Percentiles rank a stretch among this genome's conserved stretches.
Conservation (phyloP, 345 rosid genomes). For the Stellera chamaejasme region DNA sequence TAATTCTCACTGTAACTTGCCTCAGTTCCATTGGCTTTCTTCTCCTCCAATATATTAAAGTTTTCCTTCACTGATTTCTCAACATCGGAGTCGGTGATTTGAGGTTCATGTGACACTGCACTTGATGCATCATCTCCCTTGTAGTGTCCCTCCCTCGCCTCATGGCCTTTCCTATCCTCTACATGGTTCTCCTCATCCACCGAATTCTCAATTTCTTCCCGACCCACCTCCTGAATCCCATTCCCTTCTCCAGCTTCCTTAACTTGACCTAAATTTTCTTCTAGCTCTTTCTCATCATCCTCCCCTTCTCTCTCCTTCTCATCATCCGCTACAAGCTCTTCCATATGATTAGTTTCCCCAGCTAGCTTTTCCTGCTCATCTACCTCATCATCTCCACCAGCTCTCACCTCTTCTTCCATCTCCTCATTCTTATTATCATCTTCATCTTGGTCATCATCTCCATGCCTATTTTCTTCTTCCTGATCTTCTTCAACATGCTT, state of each 20-base stretch:
- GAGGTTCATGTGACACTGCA: slow-evolving; percentile 82
- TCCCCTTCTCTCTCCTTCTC: slow-evolving; percentile 30
- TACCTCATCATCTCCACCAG: slow-evolving; percentile 25
- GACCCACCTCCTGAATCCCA: slow-evolving; percentile 19
- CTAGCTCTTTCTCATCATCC: slow-evolving; percentile 20
- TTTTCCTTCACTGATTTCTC: slow-evolving; percentile 29
- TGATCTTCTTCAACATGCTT: slow-evolving; percentile 22
- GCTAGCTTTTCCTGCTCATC: slow-evolving; percentile 36
- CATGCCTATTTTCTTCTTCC: slow-evolving; percentile 21
- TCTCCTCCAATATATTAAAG: slow-evolving; percentile 24
- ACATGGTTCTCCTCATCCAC: slow-evolving; percentile 30
- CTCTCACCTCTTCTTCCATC: slow-evolving; percentile 15
- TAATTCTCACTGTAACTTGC: slow-evolving; percentile 16
- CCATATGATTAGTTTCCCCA: slow-evolving; percentile 35
- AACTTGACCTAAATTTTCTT: slow-evolving; percentile 22
- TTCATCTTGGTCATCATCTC: slow-evolving; percentile 30
- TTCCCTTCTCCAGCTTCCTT: slow-evolving; percentile 30
- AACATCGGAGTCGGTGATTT: slow-evolving; percentile 24
- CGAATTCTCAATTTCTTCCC: slow-evolving; percentile 24
- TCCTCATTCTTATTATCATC: slow-evolving; percentile 25
- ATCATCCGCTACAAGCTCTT: slow-evolving; percentile 48
- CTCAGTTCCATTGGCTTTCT: slow-evolving; percentile 12
- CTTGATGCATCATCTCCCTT: slow-evolving; percentile 96
- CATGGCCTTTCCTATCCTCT: slow-evolving; percentile 32
- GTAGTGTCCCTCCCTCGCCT: slow-evolving; percentile 80